Evolutionary conservation across 306 rosid species (phyloP).

Genomic region (Pterocarpus santalinus): DNA sequence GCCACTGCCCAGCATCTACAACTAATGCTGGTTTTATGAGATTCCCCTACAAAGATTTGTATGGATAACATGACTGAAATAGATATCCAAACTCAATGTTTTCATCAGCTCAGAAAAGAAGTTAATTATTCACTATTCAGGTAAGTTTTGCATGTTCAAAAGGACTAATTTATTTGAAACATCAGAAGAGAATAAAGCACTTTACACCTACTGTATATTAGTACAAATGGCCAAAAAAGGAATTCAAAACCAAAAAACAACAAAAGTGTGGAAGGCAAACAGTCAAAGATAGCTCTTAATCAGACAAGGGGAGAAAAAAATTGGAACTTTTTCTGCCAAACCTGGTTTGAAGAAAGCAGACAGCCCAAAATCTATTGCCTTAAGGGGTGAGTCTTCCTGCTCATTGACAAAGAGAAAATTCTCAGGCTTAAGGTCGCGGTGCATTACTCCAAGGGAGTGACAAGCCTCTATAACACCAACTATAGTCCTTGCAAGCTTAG

Average conservation of each 20-base stretch:
- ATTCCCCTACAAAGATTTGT: neutral
- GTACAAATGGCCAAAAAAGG: constrained; percentile 1
- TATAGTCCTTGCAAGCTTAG: constrained; percentile 72
- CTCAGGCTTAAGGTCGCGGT: constrained; percentile 96
- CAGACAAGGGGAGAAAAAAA: constrained; percentile 3
- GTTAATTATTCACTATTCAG: neutral
- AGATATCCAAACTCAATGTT: neutral
- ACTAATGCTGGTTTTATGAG: neutral
- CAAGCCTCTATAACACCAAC: constrained; percentile 88
- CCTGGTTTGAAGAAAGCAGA: constrained; percentile 96
- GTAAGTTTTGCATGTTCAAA: neutral
- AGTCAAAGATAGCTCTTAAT: constrained; percentile 15
- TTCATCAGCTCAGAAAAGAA: neutral
- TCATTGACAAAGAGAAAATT: constrained; percentile 83
- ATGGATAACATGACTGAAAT: neutral
- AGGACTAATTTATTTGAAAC: neutral
- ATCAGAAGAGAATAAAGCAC: no score
- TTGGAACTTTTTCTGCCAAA: constrained; percentile 28
- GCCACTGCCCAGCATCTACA: neutral
- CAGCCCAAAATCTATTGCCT: constrained; percentile 92
- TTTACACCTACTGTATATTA: neutral
- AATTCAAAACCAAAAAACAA: constrained; percentile 10
- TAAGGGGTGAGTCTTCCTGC: constrained; percentile 79
- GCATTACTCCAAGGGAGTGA: constrained; percentile 96
- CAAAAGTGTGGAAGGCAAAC: neutral